Evolutionary conservation across 192 early-diverging fungal genomes (phyloP).

Genomic region (Backusella westeae): DNA sequence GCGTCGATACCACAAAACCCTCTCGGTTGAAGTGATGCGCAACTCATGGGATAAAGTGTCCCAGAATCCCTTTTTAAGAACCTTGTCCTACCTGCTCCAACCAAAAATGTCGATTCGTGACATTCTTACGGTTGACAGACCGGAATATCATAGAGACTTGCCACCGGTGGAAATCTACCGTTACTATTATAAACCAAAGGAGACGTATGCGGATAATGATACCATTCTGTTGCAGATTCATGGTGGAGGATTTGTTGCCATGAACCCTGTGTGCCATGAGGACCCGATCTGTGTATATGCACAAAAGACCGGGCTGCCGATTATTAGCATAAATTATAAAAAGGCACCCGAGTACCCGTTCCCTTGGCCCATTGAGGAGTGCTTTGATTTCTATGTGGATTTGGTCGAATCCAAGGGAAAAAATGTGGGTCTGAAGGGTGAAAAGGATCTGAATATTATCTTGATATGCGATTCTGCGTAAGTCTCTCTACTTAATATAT

Average conservation of each 20-base stretch:
- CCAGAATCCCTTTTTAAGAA: conserved; percentile 61
- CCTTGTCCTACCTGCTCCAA: conserved; percentile 39
- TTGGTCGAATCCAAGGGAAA: conserved; percentile 77
- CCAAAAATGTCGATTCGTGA: conserved; percentile 42
- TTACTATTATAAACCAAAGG: conserved; percentile 52
- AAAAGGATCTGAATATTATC: conserved; percentile 68
- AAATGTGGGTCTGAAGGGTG: conserved; percentile 70
- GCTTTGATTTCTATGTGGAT: conserved; percentile 80
- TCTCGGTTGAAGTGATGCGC: conserved; percentile 85
- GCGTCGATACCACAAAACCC: conserved; percentile 68
- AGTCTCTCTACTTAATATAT: conserved; percentile 28
- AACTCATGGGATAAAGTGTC: conserved; percentile 85
- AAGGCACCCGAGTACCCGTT: conserved; percentile 96
- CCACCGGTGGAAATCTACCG: conserved; percentile 45
- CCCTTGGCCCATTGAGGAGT: conserved; percentile 87
- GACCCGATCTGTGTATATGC: conserved; percentile 85
- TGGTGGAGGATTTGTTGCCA: conserved; percentile 92
- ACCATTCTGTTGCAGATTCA: conserved; percentile 62
- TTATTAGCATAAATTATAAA: conserved; percentile 87
- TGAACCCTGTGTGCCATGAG: conserved; percentile 85
- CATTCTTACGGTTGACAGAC: conserved; percentile 28
- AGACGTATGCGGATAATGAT: conserved; percentile 31
- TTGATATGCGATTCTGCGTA: conserved; percentile 92
- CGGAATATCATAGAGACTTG: conserved; percentile 24
- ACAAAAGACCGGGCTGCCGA: conserved; percentile 60